Conservation (phyloP, 352 stramenopile species). For the Globisporangium barbulae region DNA sequence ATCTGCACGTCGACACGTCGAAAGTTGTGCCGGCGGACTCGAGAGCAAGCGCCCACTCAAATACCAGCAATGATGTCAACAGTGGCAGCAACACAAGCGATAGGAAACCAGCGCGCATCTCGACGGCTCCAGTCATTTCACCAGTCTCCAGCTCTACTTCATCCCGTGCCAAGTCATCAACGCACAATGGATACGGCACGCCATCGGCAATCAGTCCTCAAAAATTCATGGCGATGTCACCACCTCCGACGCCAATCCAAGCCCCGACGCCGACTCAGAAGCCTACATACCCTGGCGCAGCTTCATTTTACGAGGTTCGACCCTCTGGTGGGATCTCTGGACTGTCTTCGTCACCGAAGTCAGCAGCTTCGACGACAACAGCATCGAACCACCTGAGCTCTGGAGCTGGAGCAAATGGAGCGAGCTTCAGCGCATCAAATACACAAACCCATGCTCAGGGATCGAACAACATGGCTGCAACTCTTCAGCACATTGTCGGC, state of each 20-base stretch:
- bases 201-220: background rate
- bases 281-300: conserved; percentile 30
- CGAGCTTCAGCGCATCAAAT: background rate
- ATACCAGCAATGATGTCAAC: conserved; percentile 5
- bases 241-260: conserved; percentile 34
- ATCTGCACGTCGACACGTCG: conserved; percentile 42
- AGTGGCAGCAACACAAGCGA: background rate
- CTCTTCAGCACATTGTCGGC: conserved; percentile 87
- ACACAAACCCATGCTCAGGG: background rate
- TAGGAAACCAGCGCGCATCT: conserved; percentile 6
- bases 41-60: background rate
- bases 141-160: background rate
- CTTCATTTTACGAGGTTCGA: conserved; percentile 32
- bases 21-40: conserved; percentile 15
- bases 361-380: background rate
- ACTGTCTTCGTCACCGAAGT: background rate
- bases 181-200: background rate
- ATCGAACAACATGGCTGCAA: conserved; percentile 37
- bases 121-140: background rate
- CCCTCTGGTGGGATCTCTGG: conserved; percentile 5
- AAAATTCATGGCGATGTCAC: conserved; percentile 14
- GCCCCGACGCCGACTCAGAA: conserved; percentile 41
- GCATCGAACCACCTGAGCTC: background rate
- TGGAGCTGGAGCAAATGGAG: background rate
- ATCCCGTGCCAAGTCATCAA: background rate